These are phyloP conservation scores for Ogataea siamensis DNA, from an alignment of 805 yeast genomes.

Conservation along the genomic window DNA sequence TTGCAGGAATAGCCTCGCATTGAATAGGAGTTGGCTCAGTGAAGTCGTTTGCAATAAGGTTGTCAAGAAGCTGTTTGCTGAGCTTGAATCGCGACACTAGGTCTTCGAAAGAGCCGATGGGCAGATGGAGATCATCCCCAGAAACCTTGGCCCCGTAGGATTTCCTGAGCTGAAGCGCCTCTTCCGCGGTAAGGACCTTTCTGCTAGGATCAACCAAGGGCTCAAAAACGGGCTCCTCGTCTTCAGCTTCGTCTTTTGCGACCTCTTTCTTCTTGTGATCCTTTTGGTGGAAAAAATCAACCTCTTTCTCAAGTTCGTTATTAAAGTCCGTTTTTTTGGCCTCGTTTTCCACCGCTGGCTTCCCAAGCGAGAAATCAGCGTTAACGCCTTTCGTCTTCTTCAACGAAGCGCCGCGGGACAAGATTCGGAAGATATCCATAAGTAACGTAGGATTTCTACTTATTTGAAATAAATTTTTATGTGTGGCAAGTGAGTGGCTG, in stretches of 20 bases:
- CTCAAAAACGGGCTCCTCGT: conserved; percentile 26
- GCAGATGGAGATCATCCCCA: conserved; percentile 86
- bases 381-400: conserved; percentile 51
- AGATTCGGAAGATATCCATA: conserved; percentile 88
- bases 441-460: conserved; percentile 1
- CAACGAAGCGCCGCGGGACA: conserved; percentile 82
- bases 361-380: conserved; percentile 41
- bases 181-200: conserved; percentile 49
- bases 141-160: conserved; percentile 64
- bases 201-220: conserved; percentile 26
- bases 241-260: neutral
- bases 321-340: conserved; percentile 39
- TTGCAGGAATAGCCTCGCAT: conserved; percentile 80
- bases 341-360: conserved; percentile 20
- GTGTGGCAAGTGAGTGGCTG: conserved; percentile 15
- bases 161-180: conserved; percentile 62
- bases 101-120: conserved; percentile 87
- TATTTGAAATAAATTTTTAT: conserved; percentile 11
- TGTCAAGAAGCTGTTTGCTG: conserved; percentile 54
- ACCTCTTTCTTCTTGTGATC: conserved; percentile 21
- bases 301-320: conserved; percentile 61
- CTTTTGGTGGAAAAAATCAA: conserved; percentile 71
- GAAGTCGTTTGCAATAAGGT: conserved; percentile 67
- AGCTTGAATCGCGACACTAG: conserved; percentile 65
- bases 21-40: conserved; percentile 92